A percentile compares a stretch with the other conserved stretches of the same genome.
phyloP scores from a whole-genome alignment of 2,329 filamentous ascomycete species.

The Biscogniauxia sp. region DNA sequence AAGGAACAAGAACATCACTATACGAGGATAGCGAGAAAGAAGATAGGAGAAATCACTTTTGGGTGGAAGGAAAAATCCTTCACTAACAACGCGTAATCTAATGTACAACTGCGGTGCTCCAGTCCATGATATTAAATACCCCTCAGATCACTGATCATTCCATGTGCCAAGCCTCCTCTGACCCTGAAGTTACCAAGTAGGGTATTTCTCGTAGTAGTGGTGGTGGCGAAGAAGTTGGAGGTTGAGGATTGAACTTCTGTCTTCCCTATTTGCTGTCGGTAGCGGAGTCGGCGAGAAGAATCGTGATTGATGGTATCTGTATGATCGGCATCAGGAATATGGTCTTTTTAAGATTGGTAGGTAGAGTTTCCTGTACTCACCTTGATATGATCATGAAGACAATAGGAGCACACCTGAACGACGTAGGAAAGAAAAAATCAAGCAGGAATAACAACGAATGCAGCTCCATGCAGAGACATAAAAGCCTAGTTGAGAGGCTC shows the following conservation, averaged over 20 bases:
- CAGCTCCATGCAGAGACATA: no score
- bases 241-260: not conserved
- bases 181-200: not conserved
- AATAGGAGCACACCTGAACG: not conserved
- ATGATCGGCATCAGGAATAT: not conserved
- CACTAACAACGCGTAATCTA: not conserved
- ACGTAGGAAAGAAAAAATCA: not conserved
- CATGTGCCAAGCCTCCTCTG: not conserved
- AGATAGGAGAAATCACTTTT: not conserved
- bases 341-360: not conserved
- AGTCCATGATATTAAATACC: not conserved
- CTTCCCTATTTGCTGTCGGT: no score
- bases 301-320: not conserved
- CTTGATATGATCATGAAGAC: not conserved
- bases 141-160: not conserved
- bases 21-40: no score
- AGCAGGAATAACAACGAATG: not conserved
- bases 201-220: not conserved
- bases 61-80: not conserved
- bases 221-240: not conserved
- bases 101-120: not conserved
- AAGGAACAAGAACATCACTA: no score
- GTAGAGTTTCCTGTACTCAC: not conserved
- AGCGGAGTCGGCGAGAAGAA: not conserved
- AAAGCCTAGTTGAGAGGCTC: no score